Base-by-base conservation (phyloP, 2,329 filamentous ascomycete species). In the Penicillium sp. region DNA sequence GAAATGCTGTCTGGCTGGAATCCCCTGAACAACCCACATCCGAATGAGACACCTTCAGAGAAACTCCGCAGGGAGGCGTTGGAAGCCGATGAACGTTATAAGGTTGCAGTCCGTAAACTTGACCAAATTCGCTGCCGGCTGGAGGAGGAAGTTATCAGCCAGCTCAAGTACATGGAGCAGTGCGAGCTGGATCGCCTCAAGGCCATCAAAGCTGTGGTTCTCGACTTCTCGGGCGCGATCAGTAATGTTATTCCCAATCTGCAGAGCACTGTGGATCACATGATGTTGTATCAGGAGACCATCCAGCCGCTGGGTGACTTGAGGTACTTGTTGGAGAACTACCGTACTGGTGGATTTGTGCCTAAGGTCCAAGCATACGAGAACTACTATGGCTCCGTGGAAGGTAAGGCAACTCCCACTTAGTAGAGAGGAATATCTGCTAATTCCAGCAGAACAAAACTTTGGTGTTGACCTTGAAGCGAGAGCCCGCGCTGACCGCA, bases 261-360 rank as follows among this genome's bases (percentile, higher is more conserved):
- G 54, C 93, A 97, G 72, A 92, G 92, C 51, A 90, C 91, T 0
- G 90, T 99, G 19, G 93, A 99, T 74, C 90, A 95, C 67, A 96
- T 99, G 91, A 90, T 99, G 84, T 80, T 99, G 39, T 99, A 95
- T 74, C 93, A 99, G 70, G 93, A 99, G 76, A 97, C 93, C 0
- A 88, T 99, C n/a, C 93, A 97, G 70, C 93, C 93, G 5, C 69
- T 84, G 40, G 88, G 89, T 33, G 93, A 99, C 70, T 75, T 99
- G 59, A 82, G 93, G 56, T 99, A 97, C 69, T 80, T 99, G 52
- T 79, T 99, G 38, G 93, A 99, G 74, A 99, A 92, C 68, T 99
- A 99, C 73, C 86, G 91, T 55, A 99, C 93, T 6, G 93, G 93
- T 55, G 88, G 86, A 58, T 99, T 95, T 68, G 82, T 89, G 43